Evolutionary conservation across 2,329 filamentous ascomycete species (phyloP).

Genomic region (Cladosporium sphaerospermum): DNA sequence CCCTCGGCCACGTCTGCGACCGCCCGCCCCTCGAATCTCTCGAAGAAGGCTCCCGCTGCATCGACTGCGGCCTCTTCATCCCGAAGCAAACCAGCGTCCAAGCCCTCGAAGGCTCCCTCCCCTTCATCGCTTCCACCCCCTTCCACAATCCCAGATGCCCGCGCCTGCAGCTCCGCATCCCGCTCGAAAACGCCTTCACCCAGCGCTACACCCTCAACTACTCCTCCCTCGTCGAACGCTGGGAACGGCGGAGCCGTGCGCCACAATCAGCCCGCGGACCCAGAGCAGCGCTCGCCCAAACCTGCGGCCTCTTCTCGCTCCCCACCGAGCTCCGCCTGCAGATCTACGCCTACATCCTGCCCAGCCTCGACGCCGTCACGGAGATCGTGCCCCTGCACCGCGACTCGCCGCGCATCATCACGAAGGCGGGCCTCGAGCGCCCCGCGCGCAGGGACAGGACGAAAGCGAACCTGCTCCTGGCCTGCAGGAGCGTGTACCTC

Average conservation of each 20-base stretch:
- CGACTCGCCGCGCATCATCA: slow-evolving; percentile 24
- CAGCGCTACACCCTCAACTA: slow-evolving; percentile 3
- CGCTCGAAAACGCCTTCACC: slow-evolving; percentile 15
- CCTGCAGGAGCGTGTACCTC: slow-evolving; percentile 35
- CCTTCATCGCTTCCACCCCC: not conserved
- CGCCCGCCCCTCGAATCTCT: slow-evolving; percentile 26
- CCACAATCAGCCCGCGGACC: not conserved
- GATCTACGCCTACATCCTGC: slow-evolving; percentile 43
- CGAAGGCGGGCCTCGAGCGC: slow-evolving; percentile 18
- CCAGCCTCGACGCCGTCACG: slow-evolving; percentile 16
- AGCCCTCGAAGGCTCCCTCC: slow-evolving; percentile 18
- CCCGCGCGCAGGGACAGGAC: slow-evolving; percentile 32
- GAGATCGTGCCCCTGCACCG: slow-evolving; percentile 21
- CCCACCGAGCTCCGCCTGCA: slow-evolving; percentile 47
- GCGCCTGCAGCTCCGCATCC: slow-evolving; percentile 22
- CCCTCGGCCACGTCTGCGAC: slow-evolving; percentile 27
- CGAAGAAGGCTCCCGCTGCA: slow-evolving; percentile 27
- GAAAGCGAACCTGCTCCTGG: slow-evolving; percentile 36
- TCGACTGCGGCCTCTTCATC: slow-evolving; percentile 24
- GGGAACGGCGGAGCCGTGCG: slow-evolving; percentile 13
- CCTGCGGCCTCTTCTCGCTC: slow-evolving; percentile 31
- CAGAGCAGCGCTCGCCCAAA: not conserved
- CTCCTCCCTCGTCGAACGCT: slow-evolving; percentile 4
- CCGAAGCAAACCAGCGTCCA: slow-evolving; percentile 19
- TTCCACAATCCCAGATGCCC: slow-evolving; percentile 23